Evolutionary conservation across 371 early-diverging fungal genomes (phyloP).

Genomic region (Cokeromyces recurvatus): DNA sequence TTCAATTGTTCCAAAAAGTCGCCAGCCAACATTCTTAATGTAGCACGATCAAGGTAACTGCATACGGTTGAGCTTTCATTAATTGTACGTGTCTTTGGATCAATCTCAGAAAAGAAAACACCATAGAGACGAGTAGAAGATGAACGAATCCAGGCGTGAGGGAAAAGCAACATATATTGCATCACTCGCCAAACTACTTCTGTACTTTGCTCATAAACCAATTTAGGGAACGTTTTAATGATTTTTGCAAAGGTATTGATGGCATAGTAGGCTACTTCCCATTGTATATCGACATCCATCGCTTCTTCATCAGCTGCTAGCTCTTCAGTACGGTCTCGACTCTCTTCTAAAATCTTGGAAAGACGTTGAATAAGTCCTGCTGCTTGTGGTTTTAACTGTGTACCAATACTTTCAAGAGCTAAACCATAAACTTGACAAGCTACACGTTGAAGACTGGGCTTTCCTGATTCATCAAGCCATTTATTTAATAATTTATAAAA

Average conservation of each 20-base stretch:
- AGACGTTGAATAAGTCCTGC: slow-evolving; percentile 47
- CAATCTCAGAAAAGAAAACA: slow-evolving; percentile 63
- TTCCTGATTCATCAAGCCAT: slow-evolving; percentile 65
- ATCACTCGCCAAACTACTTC: slow-evolving; percentile 55
- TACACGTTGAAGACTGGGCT: slow-evolving; percentile 61
- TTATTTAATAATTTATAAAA: slow-evolving; percentile 60
- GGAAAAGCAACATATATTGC: slow-evolving; percentile 64
- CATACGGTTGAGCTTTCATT: slow-evolving; percentile 16
- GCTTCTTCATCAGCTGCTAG: slow-evolving; percentile 31
- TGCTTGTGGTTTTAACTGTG: slow-evolving; percentile 50
- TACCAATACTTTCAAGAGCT: slow-evolving; percentile 69
- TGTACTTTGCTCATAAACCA: slow-evolving; percentile 38
- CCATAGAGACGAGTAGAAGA: slow-evolving; percentile 74
- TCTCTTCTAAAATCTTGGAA: slow-evolving; percentile 44
- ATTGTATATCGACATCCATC: slow-evolving; percentile 58
- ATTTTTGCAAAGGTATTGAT: slow-evolving; percentile 73
- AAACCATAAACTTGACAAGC: slow-evolving; percentile 86
- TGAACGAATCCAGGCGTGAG: slow-evolving; percentile 87
- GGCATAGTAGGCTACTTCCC: slow-evolving; percentile 85
- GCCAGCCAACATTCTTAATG: slow-evolving; percentile 52
- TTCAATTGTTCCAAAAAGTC: slow-evolving; percentile 71
- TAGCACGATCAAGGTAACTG: slow-evolving; percentile 41
- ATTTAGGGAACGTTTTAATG: slow-evolving; percentile 50
- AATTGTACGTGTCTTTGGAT: slow-evolving; percentile 48
- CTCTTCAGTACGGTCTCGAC: slow-evolving; percentile 34